These are phyloP conservation scores for Mycena haematopus DNA, from an alignment of 768 basidiomycete genomes.

Conservation along the genomic window DNA sequence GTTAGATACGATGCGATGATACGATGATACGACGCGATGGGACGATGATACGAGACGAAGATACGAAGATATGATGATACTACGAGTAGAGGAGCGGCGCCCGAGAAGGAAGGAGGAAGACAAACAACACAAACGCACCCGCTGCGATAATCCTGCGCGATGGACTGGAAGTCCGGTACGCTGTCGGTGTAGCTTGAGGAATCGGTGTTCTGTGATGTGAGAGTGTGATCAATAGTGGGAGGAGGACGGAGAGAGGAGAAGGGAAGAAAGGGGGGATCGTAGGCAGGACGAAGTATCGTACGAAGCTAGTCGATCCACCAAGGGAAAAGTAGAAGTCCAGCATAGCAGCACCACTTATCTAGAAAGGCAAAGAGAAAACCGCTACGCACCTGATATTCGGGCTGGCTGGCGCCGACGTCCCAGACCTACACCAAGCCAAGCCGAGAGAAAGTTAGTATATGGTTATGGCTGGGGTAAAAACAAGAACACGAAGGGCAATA, in stretches of 20 bases:
- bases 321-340: no score
- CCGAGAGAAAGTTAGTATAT: not conserved
- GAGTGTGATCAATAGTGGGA: not conserved
- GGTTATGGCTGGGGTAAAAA: no score
- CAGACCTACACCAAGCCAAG: constrained; percentile 10
- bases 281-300: no score
- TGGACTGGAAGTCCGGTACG: not conserved
- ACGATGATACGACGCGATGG: no score
- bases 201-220: not conserved
- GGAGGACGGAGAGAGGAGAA: not conserved
- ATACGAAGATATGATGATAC: no score
- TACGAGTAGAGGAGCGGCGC: not conserved
- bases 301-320: no score
- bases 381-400: constrained; percentile 5
- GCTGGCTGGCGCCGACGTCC: constrained; percentile 9
- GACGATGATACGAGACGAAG: no score
- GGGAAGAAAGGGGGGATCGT: no score
- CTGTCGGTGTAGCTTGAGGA: not conserved
- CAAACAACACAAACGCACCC: not conserved
- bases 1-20: no score
- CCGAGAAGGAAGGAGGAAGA: not conserved
- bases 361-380: not conserved
- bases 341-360: no score
- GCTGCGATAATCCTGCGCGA: not conserved
- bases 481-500: no score